Conservation (phyloP, 2,329 filamentous ascomycete species). For the Conoideocrella luteorostrata region DNA sequence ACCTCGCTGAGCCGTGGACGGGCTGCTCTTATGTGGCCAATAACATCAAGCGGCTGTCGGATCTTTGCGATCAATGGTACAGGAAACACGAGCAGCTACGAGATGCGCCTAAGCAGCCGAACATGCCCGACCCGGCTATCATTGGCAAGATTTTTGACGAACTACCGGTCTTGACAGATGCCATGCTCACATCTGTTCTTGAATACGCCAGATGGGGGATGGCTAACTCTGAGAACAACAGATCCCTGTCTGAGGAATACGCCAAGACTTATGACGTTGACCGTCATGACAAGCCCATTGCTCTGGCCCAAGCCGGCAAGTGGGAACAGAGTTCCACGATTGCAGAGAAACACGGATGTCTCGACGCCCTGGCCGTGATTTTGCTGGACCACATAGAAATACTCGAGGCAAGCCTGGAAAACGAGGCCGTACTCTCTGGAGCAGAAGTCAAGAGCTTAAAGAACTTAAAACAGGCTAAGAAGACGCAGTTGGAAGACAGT, state of each 20-base stretch:
- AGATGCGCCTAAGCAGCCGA: slow-evolving; percentile 24
- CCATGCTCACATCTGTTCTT: slow-evolving; percentile 47
- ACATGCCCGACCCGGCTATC: slow-evolving; percentile 31
- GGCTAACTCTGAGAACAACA: slow-evolving; percentile 34
- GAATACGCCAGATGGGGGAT: slow-evolving; percentile 47
- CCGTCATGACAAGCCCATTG: slow-evolving; percentile 45
- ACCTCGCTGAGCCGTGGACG: slow-evolving; percentile 80
- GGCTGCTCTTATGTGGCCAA: slow-evolving; percentile 58
- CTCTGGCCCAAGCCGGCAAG: slow-evolving; percentile 47
- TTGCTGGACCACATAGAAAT: slow-evolving; percentile 46
- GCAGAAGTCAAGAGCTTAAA: slow-evolving; percentile 23
- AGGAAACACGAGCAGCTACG: slow-evolving; percentile 35
- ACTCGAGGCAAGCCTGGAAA: slow-evolving; percentile 23
- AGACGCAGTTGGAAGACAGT: slow-evolving; percentile 38
- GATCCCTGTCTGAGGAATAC: slow-evolving; percentile 38
- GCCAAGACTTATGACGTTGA: slow-evolving; percentile 42
- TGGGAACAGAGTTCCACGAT: slow-evolving; percentile 53
- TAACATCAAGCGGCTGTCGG: slow-evolving; percentile 53
- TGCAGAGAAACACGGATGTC: slow-evolving; percentile 51
- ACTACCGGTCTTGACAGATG: slow-evolving; percentile 46
- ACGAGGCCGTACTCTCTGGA: slow-evolving; percentile 20
- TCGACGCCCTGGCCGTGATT: slow-evolving; percentile 49
- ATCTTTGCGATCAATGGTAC: slow-evolving; percentile 51
- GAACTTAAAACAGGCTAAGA: slow-evolving; percentile 33
- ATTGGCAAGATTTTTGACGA: slow-evolving; percentile 40